A percentile compares a stretch with the other conserved stretches of the same genome.
Evolutionary conservation across 768 basidiomycete species (phyloP).

Genomic region (Multifurca ochricompacta): DNA sequence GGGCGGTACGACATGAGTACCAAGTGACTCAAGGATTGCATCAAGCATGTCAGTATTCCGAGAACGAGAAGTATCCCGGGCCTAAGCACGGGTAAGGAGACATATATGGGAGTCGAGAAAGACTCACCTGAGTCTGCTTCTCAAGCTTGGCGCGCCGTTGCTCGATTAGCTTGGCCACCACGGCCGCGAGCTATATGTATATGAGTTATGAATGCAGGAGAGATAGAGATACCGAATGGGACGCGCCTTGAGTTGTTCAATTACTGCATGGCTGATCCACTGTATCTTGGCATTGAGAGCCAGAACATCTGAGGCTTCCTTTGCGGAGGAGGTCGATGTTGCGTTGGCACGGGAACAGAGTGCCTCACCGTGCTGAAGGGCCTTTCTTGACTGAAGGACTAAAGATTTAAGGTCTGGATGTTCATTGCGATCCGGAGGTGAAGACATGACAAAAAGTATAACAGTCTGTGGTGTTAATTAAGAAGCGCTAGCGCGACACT

Average conservation of each 20-base stretch:
- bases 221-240: background rate
- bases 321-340: conserved; percentile 58
- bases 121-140: conserved; percentile 51
- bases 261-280: conserved; percentile 67
- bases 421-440: conserved; percentile 25
- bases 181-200: conserved; percentile 51
- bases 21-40: conserved; percentile 60
- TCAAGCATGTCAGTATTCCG: conserved; percentile 60
- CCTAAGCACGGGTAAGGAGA: conserved; percentile 32
- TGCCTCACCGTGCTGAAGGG: conserved; percentile 68
- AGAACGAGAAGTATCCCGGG: conserved; percentile 61
- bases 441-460: too few species aligned
- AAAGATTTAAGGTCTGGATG: conserved; percentile 66
- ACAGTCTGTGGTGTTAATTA: too few species aligned
- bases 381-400: conserved; percentile 75
- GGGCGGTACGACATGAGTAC: conserved; percentile 65
- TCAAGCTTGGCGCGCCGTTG: conserved; percentile 56
- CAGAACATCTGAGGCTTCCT: conserved; percentile 60
- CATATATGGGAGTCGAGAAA: background rate
- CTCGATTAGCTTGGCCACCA: conserved; percentile 67
- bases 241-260: conserved; percentile 68
- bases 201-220: background rate
- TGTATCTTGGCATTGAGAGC: conserved; percentile 73
- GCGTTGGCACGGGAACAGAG: conserved; percentile 62
- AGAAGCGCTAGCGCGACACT: too few species aligned